Evolutionary conservation across 2,329 filamentous ascomycete genomes (phyloP).

Genomic region (Geoglossum cookeanum): DNA sequence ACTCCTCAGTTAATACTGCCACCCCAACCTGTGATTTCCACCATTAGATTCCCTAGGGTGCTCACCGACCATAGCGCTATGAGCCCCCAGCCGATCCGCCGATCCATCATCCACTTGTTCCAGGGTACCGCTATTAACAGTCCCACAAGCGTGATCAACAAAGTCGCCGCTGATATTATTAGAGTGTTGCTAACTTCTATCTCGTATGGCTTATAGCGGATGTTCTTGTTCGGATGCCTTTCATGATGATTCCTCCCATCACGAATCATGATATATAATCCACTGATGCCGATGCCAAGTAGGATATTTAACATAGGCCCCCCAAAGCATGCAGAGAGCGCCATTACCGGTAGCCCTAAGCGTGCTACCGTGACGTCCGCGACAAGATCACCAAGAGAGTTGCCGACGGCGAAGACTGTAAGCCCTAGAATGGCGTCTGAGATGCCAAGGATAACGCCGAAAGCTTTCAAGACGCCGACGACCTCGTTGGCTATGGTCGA

Average conservation of each 20-base stretch:
- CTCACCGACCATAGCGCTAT: conserved; percentile 65
- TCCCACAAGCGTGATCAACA: conserved; percentile 61
- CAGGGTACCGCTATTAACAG: conserved; percentile 64
- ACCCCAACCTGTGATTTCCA: conserved; percentile 39
- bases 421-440: conserved; percentile 87
- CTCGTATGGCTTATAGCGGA: conserved; percentile 56
- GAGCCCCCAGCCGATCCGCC: conserved; percentile 61
- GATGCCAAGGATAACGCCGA: conserved; percentile 82
- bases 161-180: conserved; percentile 65
- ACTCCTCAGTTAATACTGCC: neutral
- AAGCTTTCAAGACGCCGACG: conserved; percentile 79
- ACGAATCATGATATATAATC: conserved; percentile 67
- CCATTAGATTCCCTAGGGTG: conserved; percentile 61
- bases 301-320: conserved; percentile 96
- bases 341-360: conserved; percentile 93
- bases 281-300: conserved; percentile 80
- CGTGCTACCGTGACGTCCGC: conserved; percentile 88
- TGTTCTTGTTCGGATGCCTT: conserved; percentile 41
- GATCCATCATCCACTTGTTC: conserved; percentile 73
- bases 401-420: conserved; percentile 91
- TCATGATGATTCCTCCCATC: conserved; percentile 44
- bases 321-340: conserved; percentile 84
- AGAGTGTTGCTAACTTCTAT: conserved; percentile 73
- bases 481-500: conserved; percentile 91
- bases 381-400: conserved; percentile 83